A percentile compares a stretch with the other conserved stretches of the same genome.
Evolutionary conservation across 1,284 basidiomycete species (phyloP).

Genomic region (Moniliophthora roreri): DNA sequence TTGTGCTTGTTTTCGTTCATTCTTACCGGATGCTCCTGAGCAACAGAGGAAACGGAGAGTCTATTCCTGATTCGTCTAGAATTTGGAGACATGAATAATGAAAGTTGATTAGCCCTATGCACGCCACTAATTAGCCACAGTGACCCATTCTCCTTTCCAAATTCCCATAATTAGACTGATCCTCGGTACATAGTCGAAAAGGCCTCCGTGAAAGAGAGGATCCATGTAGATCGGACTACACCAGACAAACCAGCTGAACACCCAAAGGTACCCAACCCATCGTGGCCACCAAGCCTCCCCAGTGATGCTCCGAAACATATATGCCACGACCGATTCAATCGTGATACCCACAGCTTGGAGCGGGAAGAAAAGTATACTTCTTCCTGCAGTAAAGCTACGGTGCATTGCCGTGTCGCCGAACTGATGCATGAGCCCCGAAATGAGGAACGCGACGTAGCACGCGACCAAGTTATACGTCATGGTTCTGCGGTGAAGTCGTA

Average conservation of each 20-base stretch:
- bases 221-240: conserved; percentile 1
- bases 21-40: no score
- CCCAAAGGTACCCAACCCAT: neutral
- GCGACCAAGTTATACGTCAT: neutral
- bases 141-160: neutral
- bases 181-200: neutral
- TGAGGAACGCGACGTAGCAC: neutral
- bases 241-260: neutral
- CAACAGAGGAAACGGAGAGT: no score
- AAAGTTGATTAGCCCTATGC: no score
- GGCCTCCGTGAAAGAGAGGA: neutral
- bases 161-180: neutral
- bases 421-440: neutral
- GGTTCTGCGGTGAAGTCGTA: neutral
- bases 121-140: no score
- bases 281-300: neutral
- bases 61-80: no score
- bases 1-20: no score
- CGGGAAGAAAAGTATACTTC: conserved; percentile 1
- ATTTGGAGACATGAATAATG: no score
- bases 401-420: neutral
- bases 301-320: no score
- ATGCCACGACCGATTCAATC: neutral
- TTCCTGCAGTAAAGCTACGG: neutral
- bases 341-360: neutral